These are phyloP conservation scores for Peziza echinospora DNA, from an alignment of 495 filamentous ascomycete species.

Conservation along the genomic window DNA sequence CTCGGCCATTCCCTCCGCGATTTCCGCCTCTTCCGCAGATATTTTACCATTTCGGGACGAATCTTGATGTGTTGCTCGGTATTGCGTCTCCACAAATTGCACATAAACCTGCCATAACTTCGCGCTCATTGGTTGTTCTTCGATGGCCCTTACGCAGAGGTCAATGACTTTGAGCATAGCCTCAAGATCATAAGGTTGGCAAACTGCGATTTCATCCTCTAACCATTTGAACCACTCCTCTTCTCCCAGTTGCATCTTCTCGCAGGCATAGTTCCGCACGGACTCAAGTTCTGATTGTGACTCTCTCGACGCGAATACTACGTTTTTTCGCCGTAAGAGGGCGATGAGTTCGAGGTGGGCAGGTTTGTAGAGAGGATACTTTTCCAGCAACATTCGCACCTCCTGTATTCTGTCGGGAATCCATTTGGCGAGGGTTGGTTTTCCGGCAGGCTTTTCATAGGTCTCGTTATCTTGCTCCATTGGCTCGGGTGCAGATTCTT, in stretches of 20 bases:
- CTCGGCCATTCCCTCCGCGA: conserved; percentile 40
- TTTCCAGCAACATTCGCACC: background rate
- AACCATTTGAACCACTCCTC: conserved; percentile 44
- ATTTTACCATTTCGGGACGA: conserved; percentile 5
- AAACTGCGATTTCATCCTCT: conserved; percentile 36
- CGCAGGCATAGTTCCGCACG: background rate
- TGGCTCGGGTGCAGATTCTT: background rate
- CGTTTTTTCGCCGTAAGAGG: conserved; percentile 27
- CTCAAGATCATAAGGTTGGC: conserved; percentile 29
- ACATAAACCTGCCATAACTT: conserved; percentile 78
- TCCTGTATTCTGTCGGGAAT: background rate
- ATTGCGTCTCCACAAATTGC: conserved; percentile 62
- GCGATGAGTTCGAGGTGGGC: conserved; percentile 40
- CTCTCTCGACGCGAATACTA: background rate
- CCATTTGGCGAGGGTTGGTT: background rate
- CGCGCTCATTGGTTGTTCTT: conserved; percentile 62
- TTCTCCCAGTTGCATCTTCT: conserved; percentile 24
- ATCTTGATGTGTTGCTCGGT: conserved; percentile 30
- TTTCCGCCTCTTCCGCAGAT: conserved; percentile 62
- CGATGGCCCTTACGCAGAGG: conserved; percentile 54
- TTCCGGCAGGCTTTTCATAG: background rate
- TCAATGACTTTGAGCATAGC: conserved; percentile 55
- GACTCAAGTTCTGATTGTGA: background rate
- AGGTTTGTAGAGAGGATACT: background rate
- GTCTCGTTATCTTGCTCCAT: background rate